Evolutionary conservation across 2,329 filamentous ascomycete genomes (phyloP), one percentile per base, ranked within the genome.

Genomic region (Beauveria sp.): DNA sequence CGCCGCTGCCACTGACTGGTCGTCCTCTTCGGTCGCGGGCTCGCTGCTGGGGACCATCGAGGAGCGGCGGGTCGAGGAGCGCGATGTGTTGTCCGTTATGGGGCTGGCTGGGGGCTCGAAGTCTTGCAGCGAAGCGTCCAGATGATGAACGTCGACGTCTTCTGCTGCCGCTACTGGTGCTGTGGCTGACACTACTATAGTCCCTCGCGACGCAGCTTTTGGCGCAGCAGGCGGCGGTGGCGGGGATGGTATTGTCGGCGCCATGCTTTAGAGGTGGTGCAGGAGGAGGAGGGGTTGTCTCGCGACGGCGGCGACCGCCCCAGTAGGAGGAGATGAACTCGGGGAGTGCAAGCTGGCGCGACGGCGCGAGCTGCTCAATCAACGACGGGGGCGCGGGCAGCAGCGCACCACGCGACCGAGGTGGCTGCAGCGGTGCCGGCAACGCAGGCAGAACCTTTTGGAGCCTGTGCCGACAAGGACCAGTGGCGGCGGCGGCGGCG

Each of bases 111-210:
- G 79, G 68, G 75, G 78, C 69, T 79, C 81, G 79, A 80, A 81
- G 68, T 82, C 81, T 75, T 76, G 79, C 69, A 82, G 76, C 63
- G 80, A 83, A 67, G 70, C 79, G 77, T 82, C 70, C 70, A 79
- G 76, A 60, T 67, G 72, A 69, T 77, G 71, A 68, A 77, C 75
- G 67, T 75, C 73, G 70, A 69, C 67, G 22, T 42, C 52, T 24
- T 16, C 38, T 18, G 38, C 34, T 26, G 20, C 38, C 26, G 3
- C 30, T 24, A 14, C 22, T n/a, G 18, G 14, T 47, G n/a, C n/a
- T 52, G 26, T 52, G 28, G 43, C 7, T 72, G 58, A 64, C 34
- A 40, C 51, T 24, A 5, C 52, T 30, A 24, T 45, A 18, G 28
- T 57, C 62, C 46, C 63, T 47, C 54, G 50, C 43, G 51, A 34